phyloP scores from a whole-genome alignment of 2,329 filamentous ascomycete species.

The Bipolaris sorokiniana region DNA sequence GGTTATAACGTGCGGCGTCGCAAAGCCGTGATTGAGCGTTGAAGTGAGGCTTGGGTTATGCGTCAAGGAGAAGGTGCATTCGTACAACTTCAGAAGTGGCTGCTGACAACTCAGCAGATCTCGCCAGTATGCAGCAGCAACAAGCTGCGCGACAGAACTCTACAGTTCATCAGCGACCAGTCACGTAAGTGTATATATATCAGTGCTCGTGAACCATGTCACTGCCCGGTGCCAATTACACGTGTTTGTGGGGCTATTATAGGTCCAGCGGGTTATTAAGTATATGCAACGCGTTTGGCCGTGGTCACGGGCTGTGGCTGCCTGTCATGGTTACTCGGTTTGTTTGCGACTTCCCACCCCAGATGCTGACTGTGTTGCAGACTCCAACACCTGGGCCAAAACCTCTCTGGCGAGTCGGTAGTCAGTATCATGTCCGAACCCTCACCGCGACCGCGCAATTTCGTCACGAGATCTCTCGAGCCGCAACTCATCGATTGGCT shows the following conservation, averaged over 20 bases:
- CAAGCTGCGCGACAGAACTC: conserved; percentile 49
- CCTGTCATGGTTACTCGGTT: conserved; percentile 22
- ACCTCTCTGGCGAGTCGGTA: conserved; percentile 52
- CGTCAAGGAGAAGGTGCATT: conserved; percentile 1
- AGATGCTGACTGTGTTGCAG: conserved; percentile 20
- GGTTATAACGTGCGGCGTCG: not conserved
- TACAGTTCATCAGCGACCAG: conserved; percentile 42
- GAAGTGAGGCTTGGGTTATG: not conserved
- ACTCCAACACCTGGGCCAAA: conserved; percentile 43
- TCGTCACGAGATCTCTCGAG: conserved; percentile 52
- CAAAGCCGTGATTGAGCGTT: not conserved
- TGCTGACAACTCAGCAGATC: conserved; percentile 43
- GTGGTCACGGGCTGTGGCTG: conserved; percentile 29
- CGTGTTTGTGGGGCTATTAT: not conserved
- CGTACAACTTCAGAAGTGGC: not conserved
- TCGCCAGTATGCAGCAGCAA: conserved; percentile 57
- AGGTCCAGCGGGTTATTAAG: conserved; percentile 5
- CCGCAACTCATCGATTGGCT: conserved; percentile 53
- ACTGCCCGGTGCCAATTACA: not conserved
- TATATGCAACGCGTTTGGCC: conserved; percentile 18
- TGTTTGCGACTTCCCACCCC: conserved; percentile 13
- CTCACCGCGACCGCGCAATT: conserved; percentile 53
- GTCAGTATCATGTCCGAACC: conserved; percentile 57
- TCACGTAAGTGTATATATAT: conserved; percentile 38
- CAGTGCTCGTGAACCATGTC: not conserved